Conservation (phyloP, 2,329 filamentous ascomycete genomes). For the Fusarium longipes region DNA sequence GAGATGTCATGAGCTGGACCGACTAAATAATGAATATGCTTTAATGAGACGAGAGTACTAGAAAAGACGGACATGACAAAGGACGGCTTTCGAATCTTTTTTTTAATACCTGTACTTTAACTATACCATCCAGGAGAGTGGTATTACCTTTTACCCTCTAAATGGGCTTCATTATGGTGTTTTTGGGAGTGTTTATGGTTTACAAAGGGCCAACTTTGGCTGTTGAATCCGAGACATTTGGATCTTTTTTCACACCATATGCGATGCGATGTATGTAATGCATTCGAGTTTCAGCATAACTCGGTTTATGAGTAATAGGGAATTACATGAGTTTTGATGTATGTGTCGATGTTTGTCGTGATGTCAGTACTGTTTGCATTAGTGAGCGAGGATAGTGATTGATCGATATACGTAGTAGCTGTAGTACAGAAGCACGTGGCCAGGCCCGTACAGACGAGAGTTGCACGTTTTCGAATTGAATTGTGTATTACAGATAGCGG, state of each 20-base stretch:
- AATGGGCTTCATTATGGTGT: slow-evolving; percentile 42
- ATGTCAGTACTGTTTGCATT: too few relatives aligned
- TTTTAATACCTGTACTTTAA: slow-evolving; percentile 46
- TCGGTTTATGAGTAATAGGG: slow-evolving; percentile 36
- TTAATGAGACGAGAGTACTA: slow-evolving; percentile 35
- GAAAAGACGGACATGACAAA: slow-evolving; percentile 34
- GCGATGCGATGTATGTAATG: slow-evolving; percentile 13
- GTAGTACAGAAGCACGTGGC: too few relatives aligned
- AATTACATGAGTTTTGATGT: slow-evolving; percentile 20
- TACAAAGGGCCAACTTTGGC: slow-evolving; percentile 28
- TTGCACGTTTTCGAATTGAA: too few relatives aligned
- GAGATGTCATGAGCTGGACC: slow-evolving; percentile 47
- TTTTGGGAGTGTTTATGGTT: slow-evolving; percentile 42
- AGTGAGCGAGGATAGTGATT: too few relatives aligned
- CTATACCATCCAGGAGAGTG: slow-evolving; percentile 41
- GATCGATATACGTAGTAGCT: too few relatives aligned
- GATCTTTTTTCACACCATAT: slow-evolving; percentile 31
- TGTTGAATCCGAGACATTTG: slow-evolving; percentile 37
- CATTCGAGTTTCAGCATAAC: slow-evolving; percentile 39
- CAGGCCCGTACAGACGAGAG: too few relatives aligned
- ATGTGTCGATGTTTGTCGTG: too few relatives aligned
- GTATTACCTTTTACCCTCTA: slow-evolving; percentile 23
- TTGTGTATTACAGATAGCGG: too few relatives aligned
- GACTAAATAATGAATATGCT: slow-evolving; percentile 40
- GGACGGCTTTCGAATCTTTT: slow-evolving; percentile 39